Evolutionary conservation across 2,329 filamentous ascomycete genomes (phyloP), one percentile per base, ranked within the genome.

Genomic region (Conoideocrella luteorostrata): DNA sequence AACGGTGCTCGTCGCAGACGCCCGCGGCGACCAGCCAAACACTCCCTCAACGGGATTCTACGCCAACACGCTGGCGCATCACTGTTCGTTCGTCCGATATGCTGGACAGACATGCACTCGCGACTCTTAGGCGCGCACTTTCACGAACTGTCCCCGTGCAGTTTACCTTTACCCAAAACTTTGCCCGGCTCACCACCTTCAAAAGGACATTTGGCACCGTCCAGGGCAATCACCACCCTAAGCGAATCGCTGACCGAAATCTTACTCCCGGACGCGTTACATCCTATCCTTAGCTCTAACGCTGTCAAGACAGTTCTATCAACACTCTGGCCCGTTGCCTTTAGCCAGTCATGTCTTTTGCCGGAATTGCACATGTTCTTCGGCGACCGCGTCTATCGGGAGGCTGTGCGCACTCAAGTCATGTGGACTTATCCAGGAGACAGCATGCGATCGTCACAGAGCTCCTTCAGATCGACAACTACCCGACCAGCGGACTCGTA

Each of bases 31-130:
- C 70, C 74, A 1, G 66, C 70, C 35, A 58, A 62, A 17, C 69
- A 70, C 17, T 80, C 77, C 0, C 61, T 80, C 18, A 72, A 70
- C 52, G 73, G 74, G 47, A 64, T 76, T 35, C 63, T 80, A 47
- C 68, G 71, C 47, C 62, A 72, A 18, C 55, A 79, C 52, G 57
- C 66, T 26, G 69, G 72, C 34, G 58, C 56, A 0, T 65, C 69
- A 1, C 70, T 80, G 17, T 78, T 71, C 46, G 59, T 74, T 38
- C 65, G 69, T 21, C 77, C 77, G 2, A 70, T 78, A 36, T 70
- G 67, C 53, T 80, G 77, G 77, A 78, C 71, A 13, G 75, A 78
- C 43, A 45, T 64, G 1, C 77, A 80, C 47, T 53, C 65, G 9
- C 56, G 62, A 34, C 58, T 78, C 2, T 70, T 80, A 5, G 68